phyloP scores from a whole-genome alignment of 108 stramenopile species.

The Aureococcus anophagefferens region DNA sequence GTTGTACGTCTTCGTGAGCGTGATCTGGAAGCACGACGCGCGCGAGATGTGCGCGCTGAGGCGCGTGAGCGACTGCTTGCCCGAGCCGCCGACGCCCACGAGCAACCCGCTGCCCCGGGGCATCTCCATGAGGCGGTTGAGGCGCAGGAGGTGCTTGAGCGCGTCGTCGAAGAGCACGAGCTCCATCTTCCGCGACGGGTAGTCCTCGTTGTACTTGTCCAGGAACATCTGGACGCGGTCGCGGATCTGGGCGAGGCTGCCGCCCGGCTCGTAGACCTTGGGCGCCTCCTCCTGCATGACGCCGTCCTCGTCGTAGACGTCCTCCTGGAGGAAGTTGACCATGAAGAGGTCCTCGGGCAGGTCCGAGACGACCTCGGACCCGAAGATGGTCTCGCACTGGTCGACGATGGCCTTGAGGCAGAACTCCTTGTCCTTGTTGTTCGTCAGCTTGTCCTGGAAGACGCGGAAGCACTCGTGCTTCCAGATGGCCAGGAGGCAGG shows the following conservation, averaged over 20 bases:
- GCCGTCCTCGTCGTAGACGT: slow-evolving; percentile 70
- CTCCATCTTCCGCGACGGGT: slow-evolving; percentile 68
- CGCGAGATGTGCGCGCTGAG: slow-evolving; percentile 70
- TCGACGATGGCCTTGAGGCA: slow-evolving; percentile 51
- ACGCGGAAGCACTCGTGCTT: slow-evolving; percentile 77
- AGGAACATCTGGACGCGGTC: slow-evolving; percentile 61
- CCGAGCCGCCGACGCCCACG: slow-evolving; percentile 80
- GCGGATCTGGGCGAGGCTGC: slow-evolving; percentile 55
- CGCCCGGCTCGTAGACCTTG: slow-evolving; percentile 77
- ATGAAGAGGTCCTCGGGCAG: slow-evolving; percentile 49
- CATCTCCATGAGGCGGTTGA: slow-evolving; percentile 73
- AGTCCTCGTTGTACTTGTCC: slow-evolving; percentile 65
- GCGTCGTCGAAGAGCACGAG: slow-evolving; percentile 86
- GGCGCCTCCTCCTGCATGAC: slow-evolving; percentile 69
- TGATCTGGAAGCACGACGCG: slow-evolving; percentile 74
- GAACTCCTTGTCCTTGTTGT: slow-evolving; percentile 64
- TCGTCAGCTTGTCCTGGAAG: slow-evolving; percentile 74
- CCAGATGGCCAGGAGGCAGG: slow-evolving; percentile 63
- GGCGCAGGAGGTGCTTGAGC: slow-evolving; percentile 66
- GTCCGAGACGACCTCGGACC: slow-evolving; percentile 25
- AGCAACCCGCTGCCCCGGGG: slow-evolving; percentile 72
- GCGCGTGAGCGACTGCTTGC: slow-evolving; percentile 73
- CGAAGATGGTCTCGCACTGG: slow-evolving; percentile 47
- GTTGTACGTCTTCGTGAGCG: slow-evolving; percentile 77
- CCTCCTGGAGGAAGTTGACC: slow-evolving; percentile 79